Evolutionary conservation across 306 rosid genomes (phyloP).

Genomic region (Casuarina equisetifolia): DNA sequence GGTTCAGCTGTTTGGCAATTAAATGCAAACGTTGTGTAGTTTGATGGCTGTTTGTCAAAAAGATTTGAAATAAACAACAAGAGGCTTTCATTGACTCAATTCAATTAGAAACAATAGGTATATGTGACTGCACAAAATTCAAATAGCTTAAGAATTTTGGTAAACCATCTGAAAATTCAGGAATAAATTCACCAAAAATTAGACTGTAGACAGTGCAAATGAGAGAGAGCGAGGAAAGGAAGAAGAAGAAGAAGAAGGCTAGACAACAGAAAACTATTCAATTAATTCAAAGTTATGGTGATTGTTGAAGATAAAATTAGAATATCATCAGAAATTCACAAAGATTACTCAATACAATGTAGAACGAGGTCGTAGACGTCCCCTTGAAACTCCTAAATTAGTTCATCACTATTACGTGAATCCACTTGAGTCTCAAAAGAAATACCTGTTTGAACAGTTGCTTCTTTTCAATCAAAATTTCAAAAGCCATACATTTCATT

Average conservation of each 20-base stretch:
- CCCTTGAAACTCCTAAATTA: background rate
- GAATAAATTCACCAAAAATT: background rate
- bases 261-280: background rate
- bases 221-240: too few species aligned
- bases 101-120: background rate
- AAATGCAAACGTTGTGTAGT: constrained; percentile 2
- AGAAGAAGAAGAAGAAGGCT: background rate
- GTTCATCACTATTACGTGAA: background rate
- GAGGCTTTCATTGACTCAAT: background rate
- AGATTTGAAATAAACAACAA: background rate
- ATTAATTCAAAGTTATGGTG: background rate
- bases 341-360: background rate
- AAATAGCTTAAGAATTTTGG: background rate
- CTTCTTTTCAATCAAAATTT: background rate
- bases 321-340: background rate
- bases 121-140: background rate
- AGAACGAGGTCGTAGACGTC: background rate
- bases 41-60: background rate
- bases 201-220: background rate
- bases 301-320: background rate
- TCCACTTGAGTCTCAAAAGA: background rate
- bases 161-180: background rate
- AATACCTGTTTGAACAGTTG: background rate
- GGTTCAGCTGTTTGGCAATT: background rate
- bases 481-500: background rate